phyloP scores from a whole-genome alignment of 805 yeast species.

The Candida koratica region DNA sequence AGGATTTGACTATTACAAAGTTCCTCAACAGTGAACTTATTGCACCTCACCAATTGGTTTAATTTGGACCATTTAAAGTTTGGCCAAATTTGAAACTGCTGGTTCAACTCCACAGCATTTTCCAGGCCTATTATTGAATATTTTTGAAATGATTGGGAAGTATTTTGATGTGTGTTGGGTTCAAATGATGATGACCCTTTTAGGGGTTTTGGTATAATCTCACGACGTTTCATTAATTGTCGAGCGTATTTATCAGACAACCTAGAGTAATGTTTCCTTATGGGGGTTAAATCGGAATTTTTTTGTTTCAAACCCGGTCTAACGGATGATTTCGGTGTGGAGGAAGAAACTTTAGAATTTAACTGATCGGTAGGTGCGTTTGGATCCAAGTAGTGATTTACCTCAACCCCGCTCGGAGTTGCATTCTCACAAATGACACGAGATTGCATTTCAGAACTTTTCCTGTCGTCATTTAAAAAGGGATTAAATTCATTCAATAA shows the following conservation, averaged over 20 bases:
- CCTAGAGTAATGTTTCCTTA: constrained; percentile 13
- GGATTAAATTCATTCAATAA: constrained; percentile 20
- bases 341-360: background rate
- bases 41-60: constrained; percentile 25
- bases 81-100: constrained; percentile 22
- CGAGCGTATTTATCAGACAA: constrained; percentile 21
- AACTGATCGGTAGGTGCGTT: background rate
- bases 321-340: background rate
- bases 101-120: constrained; percentile 5
- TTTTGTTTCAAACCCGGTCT: background rate
- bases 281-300: constrained; percentile 11
- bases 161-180: background rate
- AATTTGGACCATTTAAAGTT: constrained; percentile 31
- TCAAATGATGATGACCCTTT: constrained; percentile 3
- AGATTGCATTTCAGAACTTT: background rate
- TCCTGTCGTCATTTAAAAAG: constrained; percentile 5
- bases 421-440: background rate
- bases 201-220: constrained; percentile 2
- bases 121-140: background rate
- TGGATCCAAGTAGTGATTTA: background rate
- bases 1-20: constrained; percentile 28
- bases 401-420: background rate
- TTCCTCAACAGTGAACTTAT: constrained; percentile 22
- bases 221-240: constrained; percentile 14
- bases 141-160: background rate